Conservation (phyloP, 2,329 filamentous ascomycete genomes). For the Ampelomyces quisqualis region DNA sequence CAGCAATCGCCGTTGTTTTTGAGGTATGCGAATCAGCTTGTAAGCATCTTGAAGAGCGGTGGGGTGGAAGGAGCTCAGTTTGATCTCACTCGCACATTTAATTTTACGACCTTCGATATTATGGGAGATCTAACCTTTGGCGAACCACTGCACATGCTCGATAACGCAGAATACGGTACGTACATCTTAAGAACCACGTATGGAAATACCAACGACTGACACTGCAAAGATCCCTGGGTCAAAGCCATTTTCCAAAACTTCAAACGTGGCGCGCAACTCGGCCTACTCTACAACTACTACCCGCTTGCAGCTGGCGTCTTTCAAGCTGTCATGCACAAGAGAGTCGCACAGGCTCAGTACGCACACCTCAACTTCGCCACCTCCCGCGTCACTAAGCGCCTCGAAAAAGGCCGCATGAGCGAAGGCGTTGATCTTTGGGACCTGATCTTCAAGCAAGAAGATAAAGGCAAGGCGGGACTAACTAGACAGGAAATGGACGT, state of each 20-base stretch:
- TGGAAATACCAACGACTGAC: no score
- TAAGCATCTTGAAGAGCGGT: constrained; percentile 36
- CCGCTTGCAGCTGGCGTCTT: not conserved
- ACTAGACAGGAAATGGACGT: constrained; percentile 32
- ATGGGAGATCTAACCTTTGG: constrained; percentile 39
- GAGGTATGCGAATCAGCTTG: constrained; percentile 41
- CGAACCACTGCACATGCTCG: constrained; percentile 30
- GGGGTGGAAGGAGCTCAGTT: constrained; percentile 29
- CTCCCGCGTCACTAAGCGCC: constrained; percentile 25
- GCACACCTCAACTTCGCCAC: constrained; percentile 14
- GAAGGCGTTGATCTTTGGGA: constrained; percentile 44
- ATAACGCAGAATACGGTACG: constrained; percentile 22
- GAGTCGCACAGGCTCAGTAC: not conserved
- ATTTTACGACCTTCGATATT: constrained; percentile 33
- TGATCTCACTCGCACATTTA: constrained; percentile 24
- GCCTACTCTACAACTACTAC: constrained; percentile 1
- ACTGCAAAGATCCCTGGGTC: constrained; percentile 39
- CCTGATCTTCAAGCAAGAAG: constrained; percentile 38
- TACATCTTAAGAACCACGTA: no score
- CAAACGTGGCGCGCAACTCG: not conserved
- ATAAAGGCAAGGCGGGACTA: constrained; percentile 13
- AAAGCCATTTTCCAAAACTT: constrained; percentile 3
- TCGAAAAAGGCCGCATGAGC: constrained; percentile 21
- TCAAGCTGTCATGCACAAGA: not conserved
- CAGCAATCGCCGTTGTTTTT: constrained; percentile 40